Percentiles rank a stretch among this genome's conserved stretches.
These are phyloP conservation scores for Salvia splendens DNA, from an alignment of 257 asterid species.

Conservation along the genomic window DNA sequence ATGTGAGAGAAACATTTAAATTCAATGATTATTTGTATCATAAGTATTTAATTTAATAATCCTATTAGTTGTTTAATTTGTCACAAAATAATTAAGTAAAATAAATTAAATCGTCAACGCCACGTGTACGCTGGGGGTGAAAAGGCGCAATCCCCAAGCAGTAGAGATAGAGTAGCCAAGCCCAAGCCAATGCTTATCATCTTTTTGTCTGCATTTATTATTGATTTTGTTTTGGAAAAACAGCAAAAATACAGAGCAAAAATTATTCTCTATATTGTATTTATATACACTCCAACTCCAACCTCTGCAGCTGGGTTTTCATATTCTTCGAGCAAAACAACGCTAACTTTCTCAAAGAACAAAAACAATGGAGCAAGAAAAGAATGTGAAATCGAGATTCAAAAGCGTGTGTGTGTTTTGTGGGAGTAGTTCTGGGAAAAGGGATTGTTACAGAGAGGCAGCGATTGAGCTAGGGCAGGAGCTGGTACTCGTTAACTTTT, in stretches of 20 bases:
- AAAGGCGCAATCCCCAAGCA: conserved; percentile 33
- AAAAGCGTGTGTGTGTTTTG: conserved; percentile 66
- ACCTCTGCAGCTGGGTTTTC: neutral
- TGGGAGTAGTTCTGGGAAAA: conserved; percentile 75
- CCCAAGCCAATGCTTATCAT: conserved; percentile 1
- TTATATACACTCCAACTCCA: neutral
- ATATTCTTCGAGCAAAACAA: neutral
- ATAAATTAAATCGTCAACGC: conserved; percentile 6
- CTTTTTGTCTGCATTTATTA: conserved; percentile 31
- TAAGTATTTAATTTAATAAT: neutral
- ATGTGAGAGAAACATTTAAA: neutral
- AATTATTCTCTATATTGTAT: neutral
- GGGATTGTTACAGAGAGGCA: conserved; percentile 63
- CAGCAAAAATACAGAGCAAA: neutral
- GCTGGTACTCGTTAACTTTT: conserved; percentile 39
- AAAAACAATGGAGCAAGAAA: conserved; percentile 25
- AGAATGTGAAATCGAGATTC: conserved; percentile 48
- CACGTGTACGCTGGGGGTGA: conserved; percentile 53
- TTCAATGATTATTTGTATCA: neutral
- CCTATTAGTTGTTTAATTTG: neutral
- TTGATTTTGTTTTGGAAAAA: neutral
- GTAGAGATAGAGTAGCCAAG: neutral
- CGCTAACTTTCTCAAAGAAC: neutral
- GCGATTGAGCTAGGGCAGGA: conserved; percentile 66
- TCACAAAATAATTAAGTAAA: neutral